Conservation (phyloP, 371 early-diverging fungal species). For the Mortierella sp. region DNA sequence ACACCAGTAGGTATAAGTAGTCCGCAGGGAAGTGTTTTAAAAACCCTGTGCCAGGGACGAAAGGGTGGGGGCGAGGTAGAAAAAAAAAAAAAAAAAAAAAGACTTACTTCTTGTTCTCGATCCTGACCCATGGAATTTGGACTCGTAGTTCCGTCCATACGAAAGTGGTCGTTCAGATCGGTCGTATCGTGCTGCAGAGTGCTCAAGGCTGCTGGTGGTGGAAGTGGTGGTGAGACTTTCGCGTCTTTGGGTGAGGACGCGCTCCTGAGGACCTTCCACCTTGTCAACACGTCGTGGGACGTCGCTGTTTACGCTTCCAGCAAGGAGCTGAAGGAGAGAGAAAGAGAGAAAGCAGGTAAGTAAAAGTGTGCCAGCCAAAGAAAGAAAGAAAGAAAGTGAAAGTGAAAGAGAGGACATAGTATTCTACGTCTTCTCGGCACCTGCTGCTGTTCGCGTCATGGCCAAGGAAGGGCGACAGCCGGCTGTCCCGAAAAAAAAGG, state of each 20-base stretch:
- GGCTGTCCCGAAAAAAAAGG: not conserved
- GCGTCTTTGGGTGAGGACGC: conserved; percentile 36
- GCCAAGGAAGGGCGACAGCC: not conserved
- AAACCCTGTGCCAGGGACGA: no score
- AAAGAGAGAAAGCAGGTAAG: not conserved
- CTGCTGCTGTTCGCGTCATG: not conserved
- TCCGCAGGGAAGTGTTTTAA: no score
- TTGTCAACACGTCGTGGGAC: conserved; percentile 40
- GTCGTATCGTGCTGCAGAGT: conserved; percentile 33
- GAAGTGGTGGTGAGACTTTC: conserved; percentile 26
- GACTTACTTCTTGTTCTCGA: conserved; percentile 39
- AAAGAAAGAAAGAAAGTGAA: conserved; percentile 1
- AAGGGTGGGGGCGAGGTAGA: not conserved
- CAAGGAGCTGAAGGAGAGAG: conserved; percentile 26
- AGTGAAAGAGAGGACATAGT: not conserved
- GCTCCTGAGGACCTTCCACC: conserved; percentile 35
- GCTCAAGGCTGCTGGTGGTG: conserved; percentile 27
- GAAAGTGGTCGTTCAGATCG: conserved; percentile 40
- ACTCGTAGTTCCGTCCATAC: conserved; percentile 31
- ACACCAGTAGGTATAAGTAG: no score
- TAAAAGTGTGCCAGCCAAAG: not conserved
- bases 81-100: not conserved
- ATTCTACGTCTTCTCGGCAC: not conserved
- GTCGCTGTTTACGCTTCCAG: conserved; percentile 53
- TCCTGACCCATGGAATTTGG: conserved; percentile 34